Evolutionary conservation across 2,329 filamentous ascomycete genomes (phyloP), one percentile per base, ranked within the genome.

Genomic region (Ceratocystis diversiconidia): DNA sequence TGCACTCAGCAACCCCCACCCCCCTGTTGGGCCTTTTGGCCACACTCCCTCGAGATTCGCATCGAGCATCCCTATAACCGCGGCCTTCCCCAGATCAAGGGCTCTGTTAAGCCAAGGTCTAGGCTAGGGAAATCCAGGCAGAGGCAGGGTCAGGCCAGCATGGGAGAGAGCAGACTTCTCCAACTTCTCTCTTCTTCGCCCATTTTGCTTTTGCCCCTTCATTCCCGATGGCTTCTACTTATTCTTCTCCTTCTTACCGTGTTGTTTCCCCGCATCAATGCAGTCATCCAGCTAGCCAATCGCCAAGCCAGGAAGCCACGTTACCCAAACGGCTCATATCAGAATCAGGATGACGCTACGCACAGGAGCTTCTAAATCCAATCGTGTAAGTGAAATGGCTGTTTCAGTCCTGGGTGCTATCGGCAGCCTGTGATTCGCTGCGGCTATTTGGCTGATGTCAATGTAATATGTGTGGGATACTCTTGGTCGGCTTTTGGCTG

Each of bases 311-410:
- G 25, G 10, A 15, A 28, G 12, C 22, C 22, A 12, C 15, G 30
- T 57, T 32, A 32, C 52, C 52, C 52, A 15, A 30, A 57, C 15
- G 12, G 12, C 19, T 32, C 52, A 32, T 8, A 28, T 32, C 52
- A 57, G 25, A 57, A 57, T 57, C 52, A 30, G 22, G 12, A 57
- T 57, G 22, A 57, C 22, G 22, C 52, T 57, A 30, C 52, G 22
- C 22, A 28, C 7, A 57, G 4, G 12, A 41, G 17, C 50, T 57
- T 28, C 50, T 57, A 57, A 57, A 57, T 57, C 50, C 30, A 57
- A 57, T 57, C 25, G 52, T 57, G 52, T 30, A 57, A 57, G 52
- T 57, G 52, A 57, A 57, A 57, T 57, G 52, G 22, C 52, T 7
- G 52, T 57, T 17, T 57, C 52, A 57, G 22, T 28, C 15, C 5